Base-by-base conservation (phyloP, 371 early-diverging fungal species). In the Syncephalastrum sp. region DNA sequence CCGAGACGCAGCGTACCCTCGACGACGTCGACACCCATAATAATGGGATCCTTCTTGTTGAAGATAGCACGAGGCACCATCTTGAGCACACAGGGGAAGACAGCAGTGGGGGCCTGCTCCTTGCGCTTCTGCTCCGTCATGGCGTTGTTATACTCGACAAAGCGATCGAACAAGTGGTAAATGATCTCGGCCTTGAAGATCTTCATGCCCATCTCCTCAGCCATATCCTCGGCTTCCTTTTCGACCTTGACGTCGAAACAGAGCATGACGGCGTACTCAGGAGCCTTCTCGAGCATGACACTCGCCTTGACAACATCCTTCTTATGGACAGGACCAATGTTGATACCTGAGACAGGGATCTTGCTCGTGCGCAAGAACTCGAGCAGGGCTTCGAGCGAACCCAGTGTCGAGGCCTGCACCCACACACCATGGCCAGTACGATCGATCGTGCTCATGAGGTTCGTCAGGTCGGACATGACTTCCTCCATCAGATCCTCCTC, bases 211-310 rank as follows among this genome's bases (percentile, higher is more conserved):
- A 94, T 47, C 53, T 95, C 92, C 21, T 98, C 91, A 0, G 99
- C 99, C 74, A 96, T 57, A 24, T 94, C 91, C 66, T 85, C 83
- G 1, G 98, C 99, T 29, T 99, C 99, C 70, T 90, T 93, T 62
- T 99, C 99, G 48, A 99, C 85, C 73, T 95, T 89, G 60, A 99
- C 98, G 82, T 99, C 99, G 82, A 99, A 99, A 68, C 97, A 95
- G n/a, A 99, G 85, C 80, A 99, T 87, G 42, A 91, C 90, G 0
- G 99, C 97, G 67, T 77, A 93, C 65, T 98, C 95, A 49, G 87
- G 89, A 44, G 92, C 90, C 56, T 85, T 85, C 61, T 98, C 98
- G 64, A 94, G 72, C 95, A 99, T 99, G 23, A 93, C 86, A 59
- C 90, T 83, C 43, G 96, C 91, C 46, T 92, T 93, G 58, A 94